Conservation (phyloP, 129 eudicot genomes). For the Lonicera japonica region DNA sequence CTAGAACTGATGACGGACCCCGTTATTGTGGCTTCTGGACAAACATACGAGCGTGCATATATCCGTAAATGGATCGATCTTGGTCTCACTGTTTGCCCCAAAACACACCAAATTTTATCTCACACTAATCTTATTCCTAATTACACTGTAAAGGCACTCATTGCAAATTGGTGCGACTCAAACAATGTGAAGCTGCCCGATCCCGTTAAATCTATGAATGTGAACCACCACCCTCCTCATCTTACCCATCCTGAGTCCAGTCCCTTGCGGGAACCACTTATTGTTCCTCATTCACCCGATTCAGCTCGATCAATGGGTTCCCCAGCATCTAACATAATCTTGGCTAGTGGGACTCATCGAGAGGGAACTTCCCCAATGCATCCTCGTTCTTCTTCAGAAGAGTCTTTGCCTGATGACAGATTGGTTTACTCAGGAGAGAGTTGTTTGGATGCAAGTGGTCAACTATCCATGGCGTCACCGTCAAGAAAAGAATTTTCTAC, state of each 20-base stretch:
- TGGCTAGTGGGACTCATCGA: conserved; percentile 43
- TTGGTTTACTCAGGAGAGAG: no score
- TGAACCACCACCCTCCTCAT: conserved; percentile 46
- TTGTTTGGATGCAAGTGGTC: conserved; percentile 34
- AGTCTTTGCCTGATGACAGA: conserved; percentile 50
- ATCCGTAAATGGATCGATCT: conserved; percentile 91
- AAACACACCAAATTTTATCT: conserved; percentile 76
- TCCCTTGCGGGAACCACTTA: conserved; percentile 15
- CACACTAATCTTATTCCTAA: conserved; percentile 93
- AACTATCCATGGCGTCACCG: conserved; percentile 21
- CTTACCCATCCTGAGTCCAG: conserved; percentile 31
- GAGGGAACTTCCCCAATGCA: conserved; percentile 49
- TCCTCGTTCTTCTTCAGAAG: conserved; percentile 62
- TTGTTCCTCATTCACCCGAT: conserved; percentile 37
- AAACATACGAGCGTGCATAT: conserved; percentile 85
- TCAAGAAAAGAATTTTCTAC: conserved; percentile 26
- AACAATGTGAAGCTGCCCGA: conserved; percentile 85
- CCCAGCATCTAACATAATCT: conserved; percentile 29
- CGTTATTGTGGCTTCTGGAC: conserved; percentile 95
- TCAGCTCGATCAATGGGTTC: conserved; percentile 36
- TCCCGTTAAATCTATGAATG: conserved; percentile 45
- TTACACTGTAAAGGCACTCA: conserved; percentile 90
- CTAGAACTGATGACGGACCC: conserved; percentile 98
- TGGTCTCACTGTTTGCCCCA: conserved; percentile 94
- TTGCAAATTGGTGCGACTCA: conserved; percentile 85